A percentile compares a stretch with the other conserved stretches of the same genome.
Conservation (phyloP, 2,329 filamentous ascomycete genomes). For the Penicillium expansum region DNA sequence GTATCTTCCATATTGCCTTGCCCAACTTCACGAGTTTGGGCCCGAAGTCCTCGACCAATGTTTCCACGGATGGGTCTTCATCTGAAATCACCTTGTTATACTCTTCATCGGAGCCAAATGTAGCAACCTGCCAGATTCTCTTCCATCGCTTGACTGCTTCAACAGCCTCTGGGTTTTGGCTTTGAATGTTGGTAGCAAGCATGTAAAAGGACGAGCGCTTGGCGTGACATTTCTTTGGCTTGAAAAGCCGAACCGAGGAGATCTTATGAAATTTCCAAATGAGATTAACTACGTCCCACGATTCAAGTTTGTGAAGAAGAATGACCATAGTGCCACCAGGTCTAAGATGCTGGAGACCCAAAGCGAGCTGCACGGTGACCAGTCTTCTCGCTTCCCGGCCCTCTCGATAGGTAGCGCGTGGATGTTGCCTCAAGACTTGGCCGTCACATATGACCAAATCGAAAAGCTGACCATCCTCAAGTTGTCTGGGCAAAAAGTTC, state of each 20-base stretch:
- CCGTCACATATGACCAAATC: slow-evolving; percentile 51
- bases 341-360: slow-evolving; percentile 48
- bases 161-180: slow-evolving; percentile 30
- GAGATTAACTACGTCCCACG: slow-evolving; percentile 37
- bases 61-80: slow-evolving; percentile 17
- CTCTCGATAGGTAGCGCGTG: slow-evolving; percentile 33
- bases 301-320: slow-evolving; percentile 51
- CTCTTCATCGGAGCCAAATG: slow-evolving; percentile 32
- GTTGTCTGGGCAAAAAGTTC: slow-evolving; percentile 28
- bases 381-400: slow-evolving; percentile 40
- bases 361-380: slow-evolving; percentile 38
- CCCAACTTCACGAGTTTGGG: slow-evolving; percentile 31
- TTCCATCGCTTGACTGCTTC: slow-evolving; percentile 39
- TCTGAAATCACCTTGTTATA: background rate
- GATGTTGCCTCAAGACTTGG: slow-evolving; percentile 46
- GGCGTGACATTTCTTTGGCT: slow-evolving; percentile 43
- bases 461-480: slow-evolving; percentile 31
- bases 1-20: slow-evolving; percentile 32
- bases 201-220: slow-evolving; percentile 55
- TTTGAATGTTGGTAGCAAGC: slow-evolving; percentile 46
- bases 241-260: slow-evolving; percentile 45
- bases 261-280: slow-evolving; percentile 46
- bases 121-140: slow-evolving; percentile 30
- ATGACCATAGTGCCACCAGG: slow-evolving; percentile 52
- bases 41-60: slow-evolving; percentile 40